Evolutionary conservation across 2,329 filamentous ascomycete species (phyloP), one percentile per base, ranked within the genome.

Genomic region (Clonostachys solani): DNA sequence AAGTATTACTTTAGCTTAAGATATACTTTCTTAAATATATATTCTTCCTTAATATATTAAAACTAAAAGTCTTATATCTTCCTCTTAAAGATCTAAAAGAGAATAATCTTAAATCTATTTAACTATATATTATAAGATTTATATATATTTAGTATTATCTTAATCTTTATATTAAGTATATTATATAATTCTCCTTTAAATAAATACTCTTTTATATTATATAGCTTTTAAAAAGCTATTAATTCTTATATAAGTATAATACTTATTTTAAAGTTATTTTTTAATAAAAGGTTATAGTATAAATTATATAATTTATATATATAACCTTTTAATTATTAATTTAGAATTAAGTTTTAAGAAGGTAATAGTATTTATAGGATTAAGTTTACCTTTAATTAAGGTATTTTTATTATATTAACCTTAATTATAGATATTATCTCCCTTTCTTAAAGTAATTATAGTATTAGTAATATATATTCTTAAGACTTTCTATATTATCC

Each of bases 31-130:
- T 8, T 37, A 15, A 37, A 13, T 5, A 7, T 37, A 37, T 13
- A 41, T 15, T 46, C 23, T 8, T 41, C 33, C 29, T 37, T 37
- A 37, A 37, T 37, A 37, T 15, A 37, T 37, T 41, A 41, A 16
- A 46, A 19, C 33, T 41, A 42, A 33, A 46, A 17, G 33, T 42
- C 42, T 5, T 33, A n/a, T 41, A 42, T 46, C 17, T 15, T 41
- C 8, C 3, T 40, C n/a, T 16, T 16, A n/a, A 41, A 9, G 15
- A 46, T 42, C 33, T 41, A 42, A 17, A 46, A 41, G 35, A 40
- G 9, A n/a, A 40, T 46, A 46, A 41, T 16, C 12, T 41, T 33
- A 46, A 41, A 40, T 17, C 17, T 46, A 33, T 46, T 13, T 40
- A 29, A 40, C 41, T 40, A 46, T 34, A 46, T 46, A 40, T 40